Conservation (phyloP, 78 protist genomes). For the Protostelium mycophagum region DNA sequence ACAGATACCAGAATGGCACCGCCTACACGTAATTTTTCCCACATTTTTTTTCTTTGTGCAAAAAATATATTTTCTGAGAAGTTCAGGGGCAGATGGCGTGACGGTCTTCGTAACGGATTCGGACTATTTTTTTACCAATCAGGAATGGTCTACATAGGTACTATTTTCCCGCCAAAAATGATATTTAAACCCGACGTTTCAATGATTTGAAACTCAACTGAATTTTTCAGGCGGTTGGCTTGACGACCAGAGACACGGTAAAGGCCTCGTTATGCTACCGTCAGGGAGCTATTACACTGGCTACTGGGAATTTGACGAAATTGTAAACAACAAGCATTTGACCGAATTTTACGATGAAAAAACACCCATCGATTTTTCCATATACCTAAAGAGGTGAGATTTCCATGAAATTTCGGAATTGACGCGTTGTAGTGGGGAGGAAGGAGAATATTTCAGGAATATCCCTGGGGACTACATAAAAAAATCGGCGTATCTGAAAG, state of each 20-base stretch:
- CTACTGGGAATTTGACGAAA: not conserved
- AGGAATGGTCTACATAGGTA: not conserved
- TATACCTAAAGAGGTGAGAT: not conserved
- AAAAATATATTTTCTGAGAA: not conserved
- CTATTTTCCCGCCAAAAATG: not conserved
- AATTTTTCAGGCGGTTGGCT: not conserved
- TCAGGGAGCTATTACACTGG: not conserved
- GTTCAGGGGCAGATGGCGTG: not conserved
- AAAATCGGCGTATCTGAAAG: too few species aligned
- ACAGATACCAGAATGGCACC: not conserved
- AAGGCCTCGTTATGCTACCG: not conserved
- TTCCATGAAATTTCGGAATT: not conserved
- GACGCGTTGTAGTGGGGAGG: not conserved
- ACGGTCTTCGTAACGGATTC: not conserved
- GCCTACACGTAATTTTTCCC: not conserved
- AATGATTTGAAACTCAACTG: too few species aligned
- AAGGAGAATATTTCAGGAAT: not conserved
- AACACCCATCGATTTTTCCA: not conserved
- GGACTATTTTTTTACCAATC: not conserved
- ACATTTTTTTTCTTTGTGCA: too few species aligned
- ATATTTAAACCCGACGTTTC: too few species aligned
- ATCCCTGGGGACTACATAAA: not conserved
- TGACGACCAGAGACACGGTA: not conserved
- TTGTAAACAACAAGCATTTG: not conserved
- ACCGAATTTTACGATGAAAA: not conserved